A percentile compares a stretch with the other conserved stretches of the same genome.
These are phyloP conservation scores for Magnaporthiopsis poae DNA, from an alignment of 2,329 filamentous ascomycete genomes.

Conservation along the genomic window DNA sequence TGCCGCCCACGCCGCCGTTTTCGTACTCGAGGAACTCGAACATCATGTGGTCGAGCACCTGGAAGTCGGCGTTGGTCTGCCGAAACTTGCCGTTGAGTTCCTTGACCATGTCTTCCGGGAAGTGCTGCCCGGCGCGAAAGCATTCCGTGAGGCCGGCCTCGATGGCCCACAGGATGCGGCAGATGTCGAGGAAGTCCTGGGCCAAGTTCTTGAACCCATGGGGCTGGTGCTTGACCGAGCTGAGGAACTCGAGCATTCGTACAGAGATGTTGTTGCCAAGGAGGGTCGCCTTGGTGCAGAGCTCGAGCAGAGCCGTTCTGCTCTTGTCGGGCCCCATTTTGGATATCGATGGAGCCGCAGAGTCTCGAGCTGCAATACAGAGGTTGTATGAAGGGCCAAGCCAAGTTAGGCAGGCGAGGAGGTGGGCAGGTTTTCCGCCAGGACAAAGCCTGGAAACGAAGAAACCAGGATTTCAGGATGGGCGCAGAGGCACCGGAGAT, in stretches of 20 bases:
- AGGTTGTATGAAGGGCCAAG: neutral
- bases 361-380: neutral
- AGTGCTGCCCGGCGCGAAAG: constrained; percentile 36
- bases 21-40: constrained; percentile 52
- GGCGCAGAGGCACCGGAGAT: neutral
- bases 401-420: neutral
- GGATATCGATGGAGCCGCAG: neutral
- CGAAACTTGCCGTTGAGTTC: constrained; percentile 57
- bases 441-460: neutral
- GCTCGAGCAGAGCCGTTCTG: constrained; percentile 29
- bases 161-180: constrained; percentile 57
- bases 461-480: neutral
- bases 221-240: constrained; percentile 43
- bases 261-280: constrained; percentile 56
- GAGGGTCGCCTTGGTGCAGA: constrained; percentile 49
- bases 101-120: constrained; percentile 51
- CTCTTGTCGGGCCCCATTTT: constrained; percentile 17
- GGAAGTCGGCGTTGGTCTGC: constrained; percentile 51
- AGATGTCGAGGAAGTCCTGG: constrained; percentile 57
- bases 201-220: constrained; percentile 50
- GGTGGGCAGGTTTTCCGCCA: neutral
- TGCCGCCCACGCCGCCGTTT: constrained; percentile 49
- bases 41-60: constrained; percentile 53
- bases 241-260: constrained; percentile 54
- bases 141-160: constrained; percentile 54